Evolutionary conservation across 2,329 filamentous ascomycete genomes (phyloP).

Genomic region (Beauveria bassiana): DNA sequence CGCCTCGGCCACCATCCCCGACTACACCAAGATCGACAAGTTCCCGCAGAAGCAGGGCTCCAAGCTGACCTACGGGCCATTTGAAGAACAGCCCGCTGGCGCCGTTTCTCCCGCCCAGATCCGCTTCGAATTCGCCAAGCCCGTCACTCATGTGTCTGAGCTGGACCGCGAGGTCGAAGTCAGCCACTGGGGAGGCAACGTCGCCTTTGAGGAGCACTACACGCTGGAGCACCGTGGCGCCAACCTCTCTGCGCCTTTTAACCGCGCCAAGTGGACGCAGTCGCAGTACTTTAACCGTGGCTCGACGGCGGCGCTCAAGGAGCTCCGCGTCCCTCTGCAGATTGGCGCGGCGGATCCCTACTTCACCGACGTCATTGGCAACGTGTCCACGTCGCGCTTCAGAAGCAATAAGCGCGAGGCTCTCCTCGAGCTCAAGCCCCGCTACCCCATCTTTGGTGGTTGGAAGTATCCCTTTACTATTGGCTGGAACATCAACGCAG

Average conservation of each 20-base stretch:
- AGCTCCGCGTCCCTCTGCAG: constrained; percentile 71
- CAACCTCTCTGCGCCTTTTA: constrained; percentile 64
- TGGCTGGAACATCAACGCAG: constrained; percentile 86
- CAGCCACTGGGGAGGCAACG: constrained; percentile 95
- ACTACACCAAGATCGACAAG: constrained; percentile 69
- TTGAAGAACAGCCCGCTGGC: constrained; percentile 72
- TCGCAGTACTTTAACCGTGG: constrained; percentile 66
- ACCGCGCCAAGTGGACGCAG: constrained; percentile 67
- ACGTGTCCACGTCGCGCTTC: constrained; percentile 90
- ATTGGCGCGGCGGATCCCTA: constrained; percentile 80
- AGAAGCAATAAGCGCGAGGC: constrained; percentile 68
- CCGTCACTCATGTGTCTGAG: constrained; percentile 67
- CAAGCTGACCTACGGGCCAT: constrained; percentile 86
- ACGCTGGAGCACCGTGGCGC: constrained; percentile 82
- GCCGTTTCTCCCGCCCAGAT: constrained; percentile 65
- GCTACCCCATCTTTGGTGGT: constrained; percentile 92
- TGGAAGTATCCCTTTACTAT: constrained; percentile 98
- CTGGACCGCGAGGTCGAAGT: constrained; percentile 91
- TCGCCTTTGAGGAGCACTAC: constrained; percentile 92
- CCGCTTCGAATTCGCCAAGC: constrained; percentile 93
- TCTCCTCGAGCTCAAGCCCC: constrained; percentile 81
- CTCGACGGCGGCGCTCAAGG: constrained; percentile 66
- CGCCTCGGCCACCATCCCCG: constrained; percentile 66
- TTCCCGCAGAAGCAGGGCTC: constrained; percentile 75
- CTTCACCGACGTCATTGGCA: constrained; percentile 93